Evolutionary conservation across 169 alveolate species (phyloP), one percentile per base, ranked within the genome.

Genomic region (Cryptosporidium canis): DNA sequence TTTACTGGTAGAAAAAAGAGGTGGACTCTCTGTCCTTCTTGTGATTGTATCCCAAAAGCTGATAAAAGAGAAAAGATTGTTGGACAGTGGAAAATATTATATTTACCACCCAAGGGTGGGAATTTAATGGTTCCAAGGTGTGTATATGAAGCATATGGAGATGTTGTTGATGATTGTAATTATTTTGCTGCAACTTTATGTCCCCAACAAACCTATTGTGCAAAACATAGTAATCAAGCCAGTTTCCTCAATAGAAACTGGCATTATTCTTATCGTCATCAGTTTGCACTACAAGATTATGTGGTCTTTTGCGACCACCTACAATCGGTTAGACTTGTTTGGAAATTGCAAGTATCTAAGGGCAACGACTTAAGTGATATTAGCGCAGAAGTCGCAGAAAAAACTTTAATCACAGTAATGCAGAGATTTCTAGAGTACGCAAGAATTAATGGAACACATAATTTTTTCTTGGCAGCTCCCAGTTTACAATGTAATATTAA

Each of bases 151-250:
- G 87, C 87, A 56, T 77, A 77, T 55, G 87, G 87, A 12, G 87
- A 77, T 58, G 87, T 77, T 39, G 87, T 77, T 2, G 87, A 77
- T 44, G 87, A 77, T 24, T 77, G 87, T 44, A 77, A 77, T 31
- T 77, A 77, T 77, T 77, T 77, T 61, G 87, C 87, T n/a, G 87
- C 87, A 39, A 77, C 87, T 18, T 35, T 77, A 29, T 77, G 87
- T 35, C 87, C 87, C 3, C 87, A 77, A 35, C 87, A 77, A 35
- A 77, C 87, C 21, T 77, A 77, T 39, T 77, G 87, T 77, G 87
- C 87, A 12, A 77, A 77, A 24, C 87, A 77, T 37, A 77, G 87
- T 21, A 77, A 77, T 39, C 87, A 77, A 55, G 61, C 87, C 3
- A 77, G 87, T 58, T 77, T 77, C 29, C 5, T 77, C 12, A 77